Evolutionary conservation across 225 moss, liverwort and hornwort genomes (phyloP).

Genomic region (Polytrichum formosum): DNA sequence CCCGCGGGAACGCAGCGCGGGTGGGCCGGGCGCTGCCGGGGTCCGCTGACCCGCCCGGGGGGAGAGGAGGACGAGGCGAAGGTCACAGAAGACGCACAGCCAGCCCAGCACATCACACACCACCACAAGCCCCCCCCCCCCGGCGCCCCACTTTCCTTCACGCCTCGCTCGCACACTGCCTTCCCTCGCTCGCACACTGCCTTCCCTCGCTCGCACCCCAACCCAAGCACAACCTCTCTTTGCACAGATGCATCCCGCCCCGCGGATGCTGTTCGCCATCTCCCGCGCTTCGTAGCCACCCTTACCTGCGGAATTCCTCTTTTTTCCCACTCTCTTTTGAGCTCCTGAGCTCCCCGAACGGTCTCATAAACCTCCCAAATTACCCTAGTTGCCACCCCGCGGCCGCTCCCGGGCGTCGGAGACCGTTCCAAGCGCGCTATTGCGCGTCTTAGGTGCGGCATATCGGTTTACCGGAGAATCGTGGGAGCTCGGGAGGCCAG

Average conservation of each 20-base stretch:
- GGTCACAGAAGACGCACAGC: slow-evolving; percentile 27
- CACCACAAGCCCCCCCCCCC: neutral
- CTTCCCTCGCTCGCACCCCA: neutral
- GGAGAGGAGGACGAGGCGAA: slow-evolving; percentile 8
- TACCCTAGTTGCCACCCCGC: slow-evolving; percentile 32
- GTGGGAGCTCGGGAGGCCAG: no score
- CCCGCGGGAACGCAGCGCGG: slow-evolving; percentile 2
- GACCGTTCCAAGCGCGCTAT: neutral
- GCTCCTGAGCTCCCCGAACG: slow-evolving; percentile 32
- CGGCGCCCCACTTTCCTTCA: slow-evolving; percentile 2
- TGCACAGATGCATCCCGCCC: slow-evolving; percentile 1
- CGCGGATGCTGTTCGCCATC: slow-evolving; percentile 6
- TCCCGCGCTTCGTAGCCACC: neutral
- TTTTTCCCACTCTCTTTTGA: slow-evolving; percentile 16
- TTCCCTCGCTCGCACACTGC: neutral
- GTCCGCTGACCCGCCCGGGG: slow-evolving; percentile 12
- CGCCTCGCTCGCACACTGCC: neutral
- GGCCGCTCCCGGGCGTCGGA: neutral
- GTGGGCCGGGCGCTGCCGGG: slow-evolving; percentile 6
- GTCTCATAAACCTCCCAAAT: slow-evolving; percentile 10
- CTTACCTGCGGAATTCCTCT: neutral
- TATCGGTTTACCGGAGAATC: no score
- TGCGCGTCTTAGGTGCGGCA: neutral
- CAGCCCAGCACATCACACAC: no score
- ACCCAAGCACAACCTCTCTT: no score